These are phyloP conservation scores for Fusarium piperis DNA, from an alignment of 2,329 filamentous ascomycete species.

Conservation along the genomic window DNA sequence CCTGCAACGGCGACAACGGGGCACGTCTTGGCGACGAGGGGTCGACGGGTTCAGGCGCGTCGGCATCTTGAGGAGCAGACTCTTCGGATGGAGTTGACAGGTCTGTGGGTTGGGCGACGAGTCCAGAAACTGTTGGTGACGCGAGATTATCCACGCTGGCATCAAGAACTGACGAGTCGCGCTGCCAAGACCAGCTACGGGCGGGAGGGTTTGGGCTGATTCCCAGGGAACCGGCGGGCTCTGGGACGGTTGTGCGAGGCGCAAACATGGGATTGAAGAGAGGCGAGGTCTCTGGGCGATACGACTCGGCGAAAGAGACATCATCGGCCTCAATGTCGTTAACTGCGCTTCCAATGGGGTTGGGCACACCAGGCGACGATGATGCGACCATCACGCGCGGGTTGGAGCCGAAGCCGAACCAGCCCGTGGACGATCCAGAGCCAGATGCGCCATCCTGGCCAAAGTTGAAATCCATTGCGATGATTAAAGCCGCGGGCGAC, in stretches of 20 bases:
- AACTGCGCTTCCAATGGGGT: conserved; percentile 4
- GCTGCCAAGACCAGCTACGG: conserved; percentile 33
- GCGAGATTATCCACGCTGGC: conserved; percentile 3
- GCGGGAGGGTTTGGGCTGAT: conserved; percentile 15
- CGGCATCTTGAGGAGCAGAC: background rate
- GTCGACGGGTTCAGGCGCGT: background rate
- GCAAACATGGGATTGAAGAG: conserved; percentile 34
- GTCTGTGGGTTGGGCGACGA: background rate
- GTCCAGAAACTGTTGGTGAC: conserved; percentile 12
- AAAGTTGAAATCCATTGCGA: conserved; percentile 35
- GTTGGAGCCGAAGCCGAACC: conserved; percentile 27
- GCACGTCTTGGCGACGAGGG: background rate
- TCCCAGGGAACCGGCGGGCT: background rate
- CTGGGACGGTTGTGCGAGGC: conserved; percentile 9
- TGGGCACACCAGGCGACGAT: conserved; percentile 30
- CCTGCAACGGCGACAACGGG: conserved; percentile 9
- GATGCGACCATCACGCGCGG: conserved; percentile 25
- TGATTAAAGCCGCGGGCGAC: background rate
- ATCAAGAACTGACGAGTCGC: conserved; percentile 17
- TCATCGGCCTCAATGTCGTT: conserved; percentile 27
- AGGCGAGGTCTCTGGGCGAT: conserved; percentile 35
- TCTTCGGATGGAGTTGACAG: conserved; percentile 17
- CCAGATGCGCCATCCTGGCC: conserved; percentile 22
- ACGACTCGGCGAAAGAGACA: conserved; percentile 40
- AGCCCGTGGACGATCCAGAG: conserved; percentile 18